Base-by-base conservation (phyloP, 106 monocot species). In the Alisma plantagoaquatica region DNA sequence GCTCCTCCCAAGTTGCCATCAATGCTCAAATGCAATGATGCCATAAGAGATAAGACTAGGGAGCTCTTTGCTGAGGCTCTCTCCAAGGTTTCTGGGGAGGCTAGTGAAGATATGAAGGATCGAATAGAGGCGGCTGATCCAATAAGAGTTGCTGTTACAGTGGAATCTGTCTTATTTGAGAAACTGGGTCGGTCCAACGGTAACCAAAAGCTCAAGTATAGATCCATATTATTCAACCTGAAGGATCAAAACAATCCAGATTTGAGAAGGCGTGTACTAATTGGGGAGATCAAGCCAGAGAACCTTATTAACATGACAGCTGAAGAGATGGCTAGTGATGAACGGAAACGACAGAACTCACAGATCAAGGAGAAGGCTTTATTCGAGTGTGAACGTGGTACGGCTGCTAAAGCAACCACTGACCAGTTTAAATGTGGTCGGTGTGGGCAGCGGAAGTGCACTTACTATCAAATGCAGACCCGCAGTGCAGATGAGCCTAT, bases 311-410 rank as follows among this genome's bases (percentile, higher is more conserved):
- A 56, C 30, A 48, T 96, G 84, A 56, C 73, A 0, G 67, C 88
- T 10, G 96, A 96, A 59, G 96, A 96, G 10, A 96, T 96, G 96
- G 96, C 96, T 0, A 96, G 96, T 25, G 84, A 96, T 57, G 78
- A 77, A 26, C 62, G 88, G 52, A 96, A 83, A 29, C 59, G 38
- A 6, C 46, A 72, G 24, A 96, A 89, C 33, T 69, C 74, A 21
- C 72, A 84, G 71, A 89, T 96, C 23, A 87, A 93, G 49, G 93
- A 87, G 41, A 93, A 87, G 68, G 87, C 93, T 29, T 31, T 93
- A 23, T 75, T 93, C 15, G 83, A 93, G 1, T 93, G 86, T 48
- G 80, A 93, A 61, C 59, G 93, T 19, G 83, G 29, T 5, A 63
- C 44, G n/a, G 52, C 83, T 14, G 62, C 83, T 1, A 93, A 87